These are phyloP conservation scores for Fusarium sp. DNA, from an alignment of 2,329 filamentous ascomycete genomes.

Conservation along the genomic window DNA sequence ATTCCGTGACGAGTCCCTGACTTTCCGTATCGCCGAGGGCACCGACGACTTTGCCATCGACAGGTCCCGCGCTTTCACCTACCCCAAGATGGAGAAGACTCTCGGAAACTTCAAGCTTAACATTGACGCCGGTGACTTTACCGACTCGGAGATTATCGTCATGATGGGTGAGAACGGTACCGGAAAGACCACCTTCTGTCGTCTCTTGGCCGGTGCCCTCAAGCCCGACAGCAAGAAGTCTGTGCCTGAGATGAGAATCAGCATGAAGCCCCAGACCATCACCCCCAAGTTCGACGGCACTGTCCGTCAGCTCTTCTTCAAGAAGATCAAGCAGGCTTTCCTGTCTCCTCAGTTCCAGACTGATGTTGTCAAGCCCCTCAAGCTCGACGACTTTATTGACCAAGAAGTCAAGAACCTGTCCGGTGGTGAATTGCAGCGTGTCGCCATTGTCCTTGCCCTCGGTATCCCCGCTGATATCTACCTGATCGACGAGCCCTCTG, in stretches of 20 bases:
- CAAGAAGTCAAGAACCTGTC: slow-evolving; percentile 99
- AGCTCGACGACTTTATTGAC: slow-evolving; percentile 98
- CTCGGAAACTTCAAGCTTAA: slow-evolving; percentile 87
- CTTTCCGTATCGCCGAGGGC: slow-evolving; percentile 92
- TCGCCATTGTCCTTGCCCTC: slow-evolving; percentile 96
- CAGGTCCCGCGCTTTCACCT: slow-evolving; percentile 85
- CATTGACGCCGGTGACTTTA: slow-evolving; percentile 88
- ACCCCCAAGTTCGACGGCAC: slow-evolving; percentile 98
- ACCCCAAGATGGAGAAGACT: slow-evolving; percentile 93
- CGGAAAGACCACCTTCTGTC: slow-evolving; percentile 99
- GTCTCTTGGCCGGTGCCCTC: slow-evolving; percentile 90
- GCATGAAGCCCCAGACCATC: slow-evolving; percentile 99
- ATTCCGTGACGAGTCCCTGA: slow-evolving; percentile 96
- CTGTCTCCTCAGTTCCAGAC: slow-evolving; percentile 98
- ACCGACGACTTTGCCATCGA: slow-evolving; percentile 90
- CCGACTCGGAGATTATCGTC: slow-evolving; percentile 97
- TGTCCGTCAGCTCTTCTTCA: slow-evolving; percentile 98
- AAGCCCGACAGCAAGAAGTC: slow-evolving; percentile 86
- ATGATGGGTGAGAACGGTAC: slow-evolving; percentile 99
- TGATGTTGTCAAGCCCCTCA: slow-evolving; percentile 99
- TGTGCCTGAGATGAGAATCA: slow-evolving; percentile 95
- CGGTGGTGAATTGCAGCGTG: slow-evolving; percentile 99
- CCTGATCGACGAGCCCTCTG: slow-evolving; percentile 96
- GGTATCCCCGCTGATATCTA: slow-evolving; percentile 98
- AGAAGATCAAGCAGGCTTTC: slow-evolving; percentile 98